Evolutionary conservation across 805 yeast species (phyloP).

Genomic region (Middelhovenomyces tepae): DNA sequence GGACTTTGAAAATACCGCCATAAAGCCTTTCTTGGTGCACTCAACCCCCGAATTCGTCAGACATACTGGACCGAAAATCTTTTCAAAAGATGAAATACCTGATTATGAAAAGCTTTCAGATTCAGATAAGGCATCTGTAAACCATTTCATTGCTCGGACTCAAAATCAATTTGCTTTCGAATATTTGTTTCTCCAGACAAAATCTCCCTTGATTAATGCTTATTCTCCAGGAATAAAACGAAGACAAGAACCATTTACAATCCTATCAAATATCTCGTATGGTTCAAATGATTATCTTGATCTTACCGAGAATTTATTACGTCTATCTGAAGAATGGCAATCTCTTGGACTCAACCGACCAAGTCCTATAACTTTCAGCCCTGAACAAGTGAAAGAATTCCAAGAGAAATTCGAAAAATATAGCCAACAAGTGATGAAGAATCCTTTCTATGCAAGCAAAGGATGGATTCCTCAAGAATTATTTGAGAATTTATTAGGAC

Average conservation of each 20-base stretch:
- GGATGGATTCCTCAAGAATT: slow-evolving; percentile 96
- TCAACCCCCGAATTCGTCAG: slow-evolving; percentile 76
- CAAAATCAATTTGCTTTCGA: slow-evolving; percentile 91
- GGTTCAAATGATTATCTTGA: slow-evolving; percentile 22
- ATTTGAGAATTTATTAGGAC: slow-evolving; percentile 61
- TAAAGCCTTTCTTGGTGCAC: slow-evolving; percentile 75
- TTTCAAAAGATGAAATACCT: slow-evolving; percentile 66
- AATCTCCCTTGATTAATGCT: slow-evolving; percentile 52
- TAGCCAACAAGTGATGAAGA: slow-evolving; percentile 55
- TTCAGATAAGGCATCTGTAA: slow-evolving; percentile 67
- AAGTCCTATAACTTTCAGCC: slow-evolving; percentile 56
- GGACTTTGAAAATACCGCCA: slow-evolving; percentile 75
- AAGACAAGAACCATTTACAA: slow-evolving; percentile 25
- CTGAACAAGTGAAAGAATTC: slow-evolving; percentile 50
- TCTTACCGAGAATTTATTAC: slow-evolving; percentile 23
- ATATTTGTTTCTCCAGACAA: slow-evolving; percentile 56
- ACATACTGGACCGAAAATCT: slow-evolving; percentile 83
- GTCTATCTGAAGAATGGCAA: slow-evolving; percentile 24
- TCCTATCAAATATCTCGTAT: slow-evolving; percentile 8
- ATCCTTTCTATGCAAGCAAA: slow-evolving; percentile 82
- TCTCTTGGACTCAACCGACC: slow-evolving; percentile 16
- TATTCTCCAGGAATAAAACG: slow-evolving; percentile 71
- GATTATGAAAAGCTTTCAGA: slow-evolving; percentile 60
- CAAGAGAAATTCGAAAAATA: slow-evolving; percentile 52
- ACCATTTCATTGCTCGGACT: slow-evolving; percentile 80